Percentiles rank a stretch among this genome's conserved stretches.
Evolutionary conservation across 2,329 filamentous ascomycete genomes (phyloP).

Genomic region (Didymella segeticola): DNA sequence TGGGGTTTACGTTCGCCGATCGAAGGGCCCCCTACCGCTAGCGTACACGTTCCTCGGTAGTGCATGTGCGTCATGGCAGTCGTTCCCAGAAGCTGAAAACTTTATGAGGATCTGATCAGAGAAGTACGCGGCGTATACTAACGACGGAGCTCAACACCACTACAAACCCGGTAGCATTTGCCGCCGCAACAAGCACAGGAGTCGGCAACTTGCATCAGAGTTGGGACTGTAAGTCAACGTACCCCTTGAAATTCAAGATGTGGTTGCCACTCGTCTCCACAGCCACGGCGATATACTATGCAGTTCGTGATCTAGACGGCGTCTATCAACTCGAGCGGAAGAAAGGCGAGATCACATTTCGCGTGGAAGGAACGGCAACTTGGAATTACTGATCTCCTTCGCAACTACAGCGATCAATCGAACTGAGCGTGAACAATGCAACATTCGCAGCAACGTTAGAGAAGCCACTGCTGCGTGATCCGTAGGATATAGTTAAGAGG

Average conservation of each 20-base stretch:
- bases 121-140: neutral
- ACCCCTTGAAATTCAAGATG: no score
- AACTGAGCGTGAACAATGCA: neutral
- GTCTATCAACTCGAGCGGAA: neutral
- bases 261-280: no score
- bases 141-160: slow-evolving; percentile 2
- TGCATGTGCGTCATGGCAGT: neutral
- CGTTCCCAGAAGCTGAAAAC: neutral
- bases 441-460: slow-evolving; percentile 3
- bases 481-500: neutral
- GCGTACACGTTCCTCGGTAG: neutral
- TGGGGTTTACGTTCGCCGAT: neutral
- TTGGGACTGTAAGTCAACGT: slow-evolving; percentile 13
- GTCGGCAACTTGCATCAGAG: slow-evolving; percentile 2
- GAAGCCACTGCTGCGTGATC: neutral
- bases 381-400: neutral
- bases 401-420: neutral
- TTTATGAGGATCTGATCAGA: neutral
- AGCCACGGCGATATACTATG: slow-evolving; percentile 9
- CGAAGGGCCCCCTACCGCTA: neutral
- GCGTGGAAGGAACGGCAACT: neutral
- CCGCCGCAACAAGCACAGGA: slow-evolving; percentile 7
- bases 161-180: neutral
- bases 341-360: neutral
- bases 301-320: slow-evolving; percentile 3